Evolutionary conservation across 768 basidiomycete genomes (phyloP), one percentile per base, ranked within the genome.

Genomic region (Kondoa malvinella): DNA sequence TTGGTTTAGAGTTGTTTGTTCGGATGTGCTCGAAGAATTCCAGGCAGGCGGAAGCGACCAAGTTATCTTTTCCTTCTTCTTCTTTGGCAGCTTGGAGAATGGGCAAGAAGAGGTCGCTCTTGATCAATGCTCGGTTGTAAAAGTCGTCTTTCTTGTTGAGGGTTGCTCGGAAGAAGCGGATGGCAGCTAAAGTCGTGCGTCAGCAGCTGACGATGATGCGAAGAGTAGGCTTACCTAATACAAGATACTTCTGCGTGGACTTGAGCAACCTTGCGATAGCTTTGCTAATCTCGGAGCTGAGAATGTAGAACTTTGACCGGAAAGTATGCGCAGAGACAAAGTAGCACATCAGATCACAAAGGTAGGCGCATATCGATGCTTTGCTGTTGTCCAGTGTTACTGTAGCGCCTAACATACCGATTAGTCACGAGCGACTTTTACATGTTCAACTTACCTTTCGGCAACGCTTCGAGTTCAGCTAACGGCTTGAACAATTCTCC

Each of bases 1-100:
- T 25, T 56, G 66, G 57, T 59, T 16, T n/a, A 1, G 56, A 56
- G 59, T 25, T 77, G 32, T 83, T 70, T 70, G 92, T 92, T 66
- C 91, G 85, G 77, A 97, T 87, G 72, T 84, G 82, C 73, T 99
- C 95, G 73, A 97, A 92, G 71, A 88, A 87, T 76, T 97, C 95
- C 76, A 95, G 87, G 80, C 91, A 96, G 50, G 92, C 89, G 73
- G 91, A 92, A 73, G 87, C 88, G 66, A 99, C 80, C 69, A 99
- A 81, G 78, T 92, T 99, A 77, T 99, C 95, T 4, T 50, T 57
- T 16, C 26, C 50, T 32, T 68, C 26, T 26, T 65, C 66, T 69
- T 83, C 83, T 31, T 86, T 75, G n/a, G 89, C 86, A 69, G 95
- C 79, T 69, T 89, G 86, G 67, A 96, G 79, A 66, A 96, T 84